Conservation (phyloP, 2,329 filamentous ascomycete species). For the Neofusicoccum sp. region DNA sequence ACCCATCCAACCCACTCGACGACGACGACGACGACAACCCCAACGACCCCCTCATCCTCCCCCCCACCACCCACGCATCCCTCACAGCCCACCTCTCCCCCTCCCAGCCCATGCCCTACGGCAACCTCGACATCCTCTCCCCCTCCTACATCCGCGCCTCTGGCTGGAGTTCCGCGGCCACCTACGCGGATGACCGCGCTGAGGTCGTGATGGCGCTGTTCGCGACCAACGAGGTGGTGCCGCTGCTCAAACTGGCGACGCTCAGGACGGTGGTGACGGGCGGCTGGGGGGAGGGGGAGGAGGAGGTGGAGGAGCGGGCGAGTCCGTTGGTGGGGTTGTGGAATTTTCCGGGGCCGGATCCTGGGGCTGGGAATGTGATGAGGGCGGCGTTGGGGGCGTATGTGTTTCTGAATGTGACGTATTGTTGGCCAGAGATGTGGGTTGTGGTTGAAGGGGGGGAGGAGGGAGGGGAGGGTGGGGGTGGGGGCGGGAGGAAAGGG, state of each 20-base stretch:
- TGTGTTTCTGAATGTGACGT: neutral
- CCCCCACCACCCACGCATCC: neutral
- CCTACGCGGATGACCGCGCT: neutral
- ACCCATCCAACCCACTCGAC: neutral
- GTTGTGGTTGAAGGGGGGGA: neutral
- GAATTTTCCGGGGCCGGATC: neutral
- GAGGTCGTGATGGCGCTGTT: neutral
- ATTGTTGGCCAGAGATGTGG: neutral
- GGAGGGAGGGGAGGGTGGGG: neutral
- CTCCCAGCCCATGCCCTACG: too few species aligned
- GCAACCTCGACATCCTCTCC: neutral
- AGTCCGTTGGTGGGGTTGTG: neutral
- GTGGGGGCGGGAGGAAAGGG: neutral
- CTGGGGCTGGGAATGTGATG: neutral
- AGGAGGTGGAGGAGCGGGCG: neutral
- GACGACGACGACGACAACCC: neutral
- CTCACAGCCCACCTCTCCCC: neutral
- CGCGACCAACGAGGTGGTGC: neutral
- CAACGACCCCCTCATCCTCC: neutral
- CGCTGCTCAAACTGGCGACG: neutral
- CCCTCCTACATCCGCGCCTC: neutral
- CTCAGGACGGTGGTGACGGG: neutral
- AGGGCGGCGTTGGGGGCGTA: neutral
- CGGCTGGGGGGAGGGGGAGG: neutral
- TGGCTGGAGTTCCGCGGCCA: neutral